A percentile compares a stretch with the other conserved stretches of the same genome.
These are phyloP conservation scores for Pestalotiopsis sp. DNA, from an alignment of 2,329 filamentous ascomycete species.

Conservation along the genomic window DNA sequence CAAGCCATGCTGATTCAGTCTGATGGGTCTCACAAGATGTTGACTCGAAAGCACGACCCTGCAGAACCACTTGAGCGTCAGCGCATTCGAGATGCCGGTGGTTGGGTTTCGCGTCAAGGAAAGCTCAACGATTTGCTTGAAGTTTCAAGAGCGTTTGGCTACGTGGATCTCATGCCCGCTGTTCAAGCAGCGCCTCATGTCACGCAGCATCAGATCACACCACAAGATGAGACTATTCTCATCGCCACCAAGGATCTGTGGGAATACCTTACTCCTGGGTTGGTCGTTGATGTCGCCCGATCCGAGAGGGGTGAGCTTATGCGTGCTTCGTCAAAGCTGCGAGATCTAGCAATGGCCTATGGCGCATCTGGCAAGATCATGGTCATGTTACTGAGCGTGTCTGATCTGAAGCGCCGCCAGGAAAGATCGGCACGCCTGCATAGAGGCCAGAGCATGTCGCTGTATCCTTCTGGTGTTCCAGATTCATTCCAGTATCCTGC, in stretches of 20 bases:
- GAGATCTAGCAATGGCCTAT: conserved; percentile 94
- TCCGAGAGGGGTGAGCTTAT: conserved; percentile 88
- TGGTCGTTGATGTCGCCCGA: conserved; percentile 89
- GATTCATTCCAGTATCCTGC: conserved; percentile 70
- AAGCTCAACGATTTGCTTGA: conserved; percentile 90
- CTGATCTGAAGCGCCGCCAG: conserved; percentile 81
- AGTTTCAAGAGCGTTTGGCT: conserved; percentile 93
- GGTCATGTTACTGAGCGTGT: conserved; percentile 97
- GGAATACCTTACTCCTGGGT: conserved; percentile 88
- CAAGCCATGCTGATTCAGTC: conserved; percentile 95
- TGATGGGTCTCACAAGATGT: conserved; percentile 78
- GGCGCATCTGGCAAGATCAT: conserved; percentile 94
- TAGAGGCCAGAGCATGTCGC: conserved; percentile 81
- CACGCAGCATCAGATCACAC: conserved; percentile 74
- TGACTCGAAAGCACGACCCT: conserved; percentile 92
- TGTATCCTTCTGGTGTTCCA: conserved; percentile 75
- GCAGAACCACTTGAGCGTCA: conserved; percentile 82
- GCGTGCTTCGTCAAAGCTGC: conserved; percentile 90
- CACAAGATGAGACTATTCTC: conserved; percentile 91
- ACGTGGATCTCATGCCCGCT: conserved; percentile 87
- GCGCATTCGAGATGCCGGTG: conserved; percentile 90
- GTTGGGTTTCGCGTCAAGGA: conserved; percentile 93
- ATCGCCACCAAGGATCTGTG: conserved; percentile 91
- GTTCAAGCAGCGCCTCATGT: conserved; percentile 91
- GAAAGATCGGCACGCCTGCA: conserved; percentile 70